Conservation (phyloP, 2,329 filamentous ascomycete species). For the Pyricularia sp. region DNA sequence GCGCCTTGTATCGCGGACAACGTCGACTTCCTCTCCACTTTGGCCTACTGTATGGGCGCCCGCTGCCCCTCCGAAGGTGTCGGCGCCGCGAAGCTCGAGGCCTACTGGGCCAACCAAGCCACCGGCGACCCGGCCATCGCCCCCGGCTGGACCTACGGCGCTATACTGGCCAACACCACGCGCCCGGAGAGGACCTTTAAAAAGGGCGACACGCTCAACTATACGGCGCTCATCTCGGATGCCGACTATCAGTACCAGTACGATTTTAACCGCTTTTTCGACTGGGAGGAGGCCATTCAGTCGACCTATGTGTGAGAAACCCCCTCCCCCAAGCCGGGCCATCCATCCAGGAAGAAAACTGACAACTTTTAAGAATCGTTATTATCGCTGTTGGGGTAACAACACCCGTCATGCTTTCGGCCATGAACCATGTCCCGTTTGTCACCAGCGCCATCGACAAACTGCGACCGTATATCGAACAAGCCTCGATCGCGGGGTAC, state of each 20-base stretch:
- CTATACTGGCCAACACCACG: neutral
- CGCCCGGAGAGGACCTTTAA: slow-evolving; percentile 6
- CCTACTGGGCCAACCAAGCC: slow-evolving; percentile 14
- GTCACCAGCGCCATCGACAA: neutral
- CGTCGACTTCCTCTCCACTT: slow-evolving; percentile 14
- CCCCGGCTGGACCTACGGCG: neutral
- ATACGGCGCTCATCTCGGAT: slow-evolving; percentile 11
- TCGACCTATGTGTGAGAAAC: neutral
- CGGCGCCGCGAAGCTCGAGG: slow-evolving; percentile 11
- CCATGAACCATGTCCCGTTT: neutral
- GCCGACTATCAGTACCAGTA: slow-evolving; percentile 7
- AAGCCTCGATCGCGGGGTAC: slow-evolving; percentile 16
- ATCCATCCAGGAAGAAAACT: neutral
- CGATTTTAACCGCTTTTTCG: slow-evolving; percentile 4
- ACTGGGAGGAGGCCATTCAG: neutral
- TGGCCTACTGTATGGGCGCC: slow-evolving; percentile 18
- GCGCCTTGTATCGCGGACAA: slow-evolving; percentile 12
- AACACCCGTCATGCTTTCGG: neutral
- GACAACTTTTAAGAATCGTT: neutral
- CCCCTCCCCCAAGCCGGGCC: neutral
- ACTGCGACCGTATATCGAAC: neutral
- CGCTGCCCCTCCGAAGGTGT: neutral
- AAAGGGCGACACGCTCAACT: slow-evolving; percentile 10
- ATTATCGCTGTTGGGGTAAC: neutral
- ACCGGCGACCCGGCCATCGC: neutral